phyloP scores from a whole-genome alignment of 805 yeast species.

The Saccharomyces paradoxus region DNA sequence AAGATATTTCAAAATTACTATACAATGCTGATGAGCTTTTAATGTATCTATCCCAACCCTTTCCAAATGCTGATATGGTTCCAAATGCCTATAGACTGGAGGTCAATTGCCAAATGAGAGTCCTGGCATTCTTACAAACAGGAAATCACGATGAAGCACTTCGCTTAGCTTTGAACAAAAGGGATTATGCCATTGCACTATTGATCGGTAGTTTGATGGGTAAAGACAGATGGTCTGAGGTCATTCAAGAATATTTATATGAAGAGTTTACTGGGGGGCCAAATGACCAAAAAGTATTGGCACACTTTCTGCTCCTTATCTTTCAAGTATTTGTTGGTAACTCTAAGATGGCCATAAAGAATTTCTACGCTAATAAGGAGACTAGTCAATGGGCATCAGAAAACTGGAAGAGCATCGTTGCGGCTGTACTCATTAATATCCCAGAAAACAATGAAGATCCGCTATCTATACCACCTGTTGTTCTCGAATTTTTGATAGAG shows the following conservation, averaged over 20 bases:
- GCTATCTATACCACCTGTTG: conserved; percentile 18
- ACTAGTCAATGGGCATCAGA: conserved; percentile 42
- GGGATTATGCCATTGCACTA: conserved; percentile 73
- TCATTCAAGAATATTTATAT: conserved; percentile 50
- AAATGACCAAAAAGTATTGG: conserved; percentile 33
- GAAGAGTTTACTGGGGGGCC: conserved; percentile 39
- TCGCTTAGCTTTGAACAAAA: conserved; percentile 47
- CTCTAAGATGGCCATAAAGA: conserved; percentile 44
- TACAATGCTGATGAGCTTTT: conserved; percentile 27
- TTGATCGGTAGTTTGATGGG: conserved; percentile 61
- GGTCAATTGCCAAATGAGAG: conserved; percentile 22
- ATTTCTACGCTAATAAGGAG: conserved; percentile 33
- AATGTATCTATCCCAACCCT: conserved; percentile 20
- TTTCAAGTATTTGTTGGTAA: conserved; percentile 62
- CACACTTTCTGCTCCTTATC: conserved; percentile 25
- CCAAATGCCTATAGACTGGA: conserved; percentile 38
- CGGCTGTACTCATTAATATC: conserved; percentile 34
- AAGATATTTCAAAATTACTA: conserved; percentile 29
- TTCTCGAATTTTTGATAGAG: conserved; percentile 38
- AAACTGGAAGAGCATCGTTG: conserved; percentile 45
- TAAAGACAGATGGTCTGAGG: conserved; percentile 47
- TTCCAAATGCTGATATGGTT: conserved; percentile 5
- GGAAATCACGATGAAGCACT: conserved; percentile 68
- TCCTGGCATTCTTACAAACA: conserved; percentile 36
- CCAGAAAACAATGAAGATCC: not conserved